Conservation (phyloP, 2,329 filamentous ascomycete species). For the Stemphylium beticola region DNA sequence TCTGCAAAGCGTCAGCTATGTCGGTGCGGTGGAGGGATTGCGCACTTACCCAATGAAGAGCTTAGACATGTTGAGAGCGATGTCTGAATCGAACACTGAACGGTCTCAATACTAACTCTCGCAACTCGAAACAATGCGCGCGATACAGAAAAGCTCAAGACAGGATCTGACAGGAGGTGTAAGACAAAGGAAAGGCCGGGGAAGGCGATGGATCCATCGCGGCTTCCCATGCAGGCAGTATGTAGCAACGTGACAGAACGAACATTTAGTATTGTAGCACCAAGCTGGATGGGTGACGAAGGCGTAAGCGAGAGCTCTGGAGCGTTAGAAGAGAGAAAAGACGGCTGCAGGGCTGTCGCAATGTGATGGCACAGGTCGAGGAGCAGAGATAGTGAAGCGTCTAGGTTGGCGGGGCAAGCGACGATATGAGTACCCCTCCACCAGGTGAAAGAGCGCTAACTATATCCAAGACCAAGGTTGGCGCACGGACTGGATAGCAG, state of each 20-base stretch:
- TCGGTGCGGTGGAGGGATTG: not conserved
- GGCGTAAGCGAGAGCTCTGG: slow-evolving; percentile 31
- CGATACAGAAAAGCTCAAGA: slow-evolving; percentile 38
- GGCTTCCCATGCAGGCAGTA: slow-evolving; percentile 36
- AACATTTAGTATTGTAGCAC: slow-evolving; percentile 48
- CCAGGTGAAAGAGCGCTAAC: slow-evolving; percentile 39
- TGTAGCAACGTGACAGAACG: slow-evolving; percentile 48
- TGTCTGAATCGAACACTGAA: slow-evolving; percentile 44
- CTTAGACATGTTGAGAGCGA: slow-evolving; percentile 74
- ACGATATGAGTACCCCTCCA: slow-evolving; percentile 39
- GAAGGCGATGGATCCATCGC: slow-evolving; percentile 37
- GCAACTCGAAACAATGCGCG: slow-evolving; percentile 30
- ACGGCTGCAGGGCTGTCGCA: slow-evolving; percentile 26
- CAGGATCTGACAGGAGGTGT: slow-evolving; percentile 25
- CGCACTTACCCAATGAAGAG: slow-evolving; percentile 86
- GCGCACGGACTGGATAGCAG: slow-evolving; percentile 21
- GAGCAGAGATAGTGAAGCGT: slow-evolving; percentile 33
- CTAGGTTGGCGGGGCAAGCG: slow-evolving; percentile 40
- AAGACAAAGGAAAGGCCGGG: slow-evolving; percentile 26
- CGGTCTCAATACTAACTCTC: slow-evolving; percentile 50
- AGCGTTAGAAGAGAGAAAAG: slow-evolving; percentile 19
- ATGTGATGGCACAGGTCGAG: slow-evolving; percentile 19
- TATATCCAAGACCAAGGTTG: slow-evolving; percentile 17
- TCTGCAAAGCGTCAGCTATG: slow-evolving; percentile 56
- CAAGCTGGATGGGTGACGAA: slow-evolving; percentile 31